Percentiles rank a stretch among this genome's conserved stretches.
Evolutionary conservation across 2,329 filamentous ascomycete species (phyloP).

Genomic region (Diaporthe ilicicola): DNA sequence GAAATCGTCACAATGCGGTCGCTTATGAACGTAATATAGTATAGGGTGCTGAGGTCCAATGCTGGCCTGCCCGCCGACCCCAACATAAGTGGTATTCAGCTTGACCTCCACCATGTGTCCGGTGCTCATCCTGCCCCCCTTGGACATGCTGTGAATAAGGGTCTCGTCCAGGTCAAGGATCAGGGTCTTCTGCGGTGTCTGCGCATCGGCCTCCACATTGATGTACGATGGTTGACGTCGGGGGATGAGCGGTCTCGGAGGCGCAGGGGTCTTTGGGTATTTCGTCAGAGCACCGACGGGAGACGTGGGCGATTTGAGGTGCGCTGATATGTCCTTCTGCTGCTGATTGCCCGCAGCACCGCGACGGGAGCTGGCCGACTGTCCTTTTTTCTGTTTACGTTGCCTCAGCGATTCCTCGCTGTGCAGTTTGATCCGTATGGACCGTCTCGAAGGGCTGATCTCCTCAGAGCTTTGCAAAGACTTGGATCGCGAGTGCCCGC

Average conservation of each 20-base stretch:
- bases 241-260: slow-evolving; percentile 89
- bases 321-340: slow-evolving; percentile 71
- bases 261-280: slow-evolving; percentile 89
- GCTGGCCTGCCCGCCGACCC: slow-evolving; percentile 70
- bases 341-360: slow-evolving; percentile 46
- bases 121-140: slow-evolving; percentile 92
- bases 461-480: slow-evolving; percentile 69
- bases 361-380: slow-evolving; percentile 56
- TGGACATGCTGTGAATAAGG: slow-evolving; percentile 96
- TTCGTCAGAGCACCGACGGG: slow-evolving; percentile 80
- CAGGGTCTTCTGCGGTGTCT: slow-evolving; percentile 84
- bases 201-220: slow-evolving; percentile 59
- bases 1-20: slow-evolving; percentile 96
- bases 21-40: slow-evolving; percentile 98
- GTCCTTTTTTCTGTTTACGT: slow-evolving; percentile 73
- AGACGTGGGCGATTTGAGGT: slow-evolving; percentile 93
- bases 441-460: slow-evolving; percentile 73
- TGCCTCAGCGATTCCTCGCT: slow-evolving; percentile 79
- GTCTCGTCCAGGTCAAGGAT: slow-evolving; percentile 97
- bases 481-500: slow-evolving; percentile 70
- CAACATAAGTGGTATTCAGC: slow-evolving; percentile 76
- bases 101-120: slow-evolving; percentile 99
- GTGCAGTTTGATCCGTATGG: slow-evolving; percentile 90
- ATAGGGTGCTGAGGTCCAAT: slow-evolving; percentile 93
- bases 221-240: slow-evolving; percentile 89